phyloP scores from a whole-genome alignment of 371 early-diverging fungal genomes.

The Lichtheimia ornata region DNA sequence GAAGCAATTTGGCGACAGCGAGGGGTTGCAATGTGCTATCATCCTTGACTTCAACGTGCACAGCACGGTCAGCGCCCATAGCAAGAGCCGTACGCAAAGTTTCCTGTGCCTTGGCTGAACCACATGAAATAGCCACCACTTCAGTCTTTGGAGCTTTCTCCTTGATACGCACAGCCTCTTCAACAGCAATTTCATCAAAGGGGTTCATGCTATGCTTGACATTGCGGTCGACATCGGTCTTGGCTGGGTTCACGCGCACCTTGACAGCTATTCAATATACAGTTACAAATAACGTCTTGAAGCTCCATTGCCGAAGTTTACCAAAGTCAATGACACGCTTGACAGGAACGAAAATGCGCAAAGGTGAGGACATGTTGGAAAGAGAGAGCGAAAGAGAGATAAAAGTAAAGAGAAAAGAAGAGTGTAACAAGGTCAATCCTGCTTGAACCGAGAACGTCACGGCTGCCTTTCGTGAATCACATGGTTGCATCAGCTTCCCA shows the following conservation, averaged over 20 bases:
- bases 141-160: conserved; percentile 77
- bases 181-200: conserved; percentile 98
- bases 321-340: conserved; percentile 98
- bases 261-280: conserved; percentile 75
- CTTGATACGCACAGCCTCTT: conserved; percentile 93
- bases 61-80: conserved; percentile 97
- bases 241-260: conserved; percentile 91
- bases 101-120: conserved; percentile 90
- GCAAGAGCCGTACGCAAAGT: conserved; percentile 95
- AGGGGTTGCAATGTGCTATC: conserved; percentile 77
- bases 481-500: background rate
- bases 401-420: background rate
- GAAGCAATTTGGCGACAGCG: conserved; percentile 91
- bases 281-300: background rate
- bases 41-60: conserved; percentile 90
- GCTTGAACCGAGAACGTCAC: background rate
- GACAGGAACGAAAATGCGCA: conserved; percentile 88
- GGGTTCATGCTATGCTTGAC: conserved; percentile 99
- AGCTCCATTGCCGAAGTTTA: conserved; percentile 10
- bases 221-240: conserved; percentile 90
- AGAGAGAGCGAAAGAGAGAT: conserved; percentile 41
- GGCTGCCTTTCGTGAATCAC: background rate
- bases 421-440: background rate
- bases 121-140: conserved; percentile 91
- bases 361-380: conserved; percentile 48